A percentile compares a stretch with the other conserved stretches of the same genome.
phyloP scores from a whole-genome alignment of 257 asterid species.

The Jacaranda mimosifolia region DNA sequence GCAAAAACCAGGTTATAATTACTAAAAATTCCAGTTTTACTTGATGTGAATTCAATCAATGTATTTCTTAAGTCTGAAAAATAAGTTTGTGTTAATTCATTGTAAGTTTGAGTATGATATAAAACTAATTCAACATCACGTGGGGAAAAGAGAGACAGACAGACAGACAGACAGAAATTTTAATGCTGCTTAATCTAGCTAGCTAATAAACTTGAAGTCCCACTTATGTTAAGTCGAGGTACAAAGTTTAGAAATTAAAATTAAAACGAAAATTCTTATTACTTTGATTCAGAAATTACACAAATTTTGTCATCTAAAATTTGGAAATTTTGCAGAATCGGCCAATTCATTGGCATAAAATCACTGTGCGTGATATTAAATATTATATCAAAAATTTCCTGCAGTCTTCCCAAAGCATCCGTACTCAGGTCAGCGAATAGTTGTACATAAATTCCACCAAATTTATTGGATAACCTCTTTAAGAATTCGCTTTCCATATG shows the following conservation, averaged over 20 bases:
- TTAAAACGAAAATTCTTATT: too few species aligned
- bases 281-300: neutral
- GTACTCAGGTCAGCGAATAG: too few species aligned
- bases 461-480: neutral
- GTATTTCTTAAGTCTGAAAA: neutral
- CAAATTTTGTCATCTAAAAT: neutral
- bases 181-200: neutral
- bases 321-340: neutral
- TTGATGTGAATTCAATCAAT: neutral
- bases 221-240: too few species aligned
- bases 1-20: neutral
- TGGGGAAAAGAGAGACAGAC: neutral
- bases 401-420: neutral
- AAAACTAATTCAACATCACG: slow-evolving; percentile 1
- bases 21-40: neutral
- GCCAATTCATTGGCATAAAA: neutral
- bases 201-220: neutral
- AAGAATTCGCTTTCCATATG: too few species aligned
- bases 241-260: neutral
- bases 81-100: neutral
- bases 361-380: neutral
- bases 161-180: too few species aligned
- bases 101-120: neutral
- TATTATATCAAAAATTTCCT: neutral
- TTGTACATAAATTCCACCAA: neutral